Evolutionary conservation across 768 basidiomycete genomes (phyloP).

Genomic region (Phlebiopsis flavidoalba): DNA sequence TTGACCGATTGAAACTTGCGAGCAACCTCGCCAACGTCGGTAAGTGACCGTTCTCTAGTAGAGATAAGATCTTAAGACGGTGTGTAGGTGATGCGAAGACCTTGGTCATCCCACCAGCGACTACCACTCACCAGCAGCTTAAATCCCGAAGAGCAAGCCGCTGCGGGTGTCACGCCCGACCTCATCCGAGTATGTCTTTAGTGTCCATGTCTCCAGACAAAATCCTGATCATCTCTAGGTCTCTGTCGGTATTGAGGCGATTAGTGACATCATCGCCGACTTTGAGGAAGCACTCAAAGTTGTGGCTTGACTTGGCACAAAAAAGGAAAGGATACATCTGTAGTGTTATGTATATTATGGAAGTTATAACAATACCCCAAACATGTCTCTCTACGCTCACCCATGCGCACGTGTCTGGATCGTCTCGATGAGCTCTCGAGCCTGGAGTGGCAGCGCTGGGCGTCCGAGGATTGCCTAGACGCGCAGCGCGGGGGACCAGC

Average conservation of each 20-base stretch:
- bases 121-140: slow-evolving; percentile 74
- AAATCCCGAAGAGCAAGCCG: slow-evolving; percentile 49
- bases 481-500: too few relatives aligned
- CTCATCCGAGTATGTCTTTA: slow-evolving; percentile 53
- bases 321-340: not conserved
- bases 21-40: slow-evolving; percentile 74
- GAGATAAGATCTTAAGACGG: not conserved
- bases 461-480: too few relatives aligned
- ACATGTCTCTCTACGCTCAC: too few relatives aligned
- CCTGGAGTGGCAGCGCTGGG: too few relatives aligned
- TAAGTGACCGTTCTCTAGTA: slow-evolving; percentile 19
- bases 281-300: slow-evolving; percentile 33
- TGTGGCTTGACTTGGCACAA: slow-evolving; percentile 11
- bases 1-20: slow-evolving; percentile 67
- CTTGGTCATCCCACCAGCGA: slow-evolving; percentile 72
- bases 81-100: slow-evolving; percentile 65
- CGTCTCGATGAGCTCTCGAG: too few relatives aligned
- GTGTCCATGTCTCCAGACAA: not conserved
- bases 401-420: too few relatives aligned
- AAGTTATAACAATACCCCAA: not conserved
- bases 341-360: not conserved
- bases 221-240: slow-evolving; percentile 19
- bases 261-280: slow-evolving; percentile 39
- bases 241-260: slow-evolving; percentile 37
- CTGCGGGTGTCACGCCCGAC: slow-evolving; percentile 71